These are phyloP conservation scores for Spathaspora sp. DNA, from an alignment of 805 yeast genomes.

Conservation along the genomic window DNA sequence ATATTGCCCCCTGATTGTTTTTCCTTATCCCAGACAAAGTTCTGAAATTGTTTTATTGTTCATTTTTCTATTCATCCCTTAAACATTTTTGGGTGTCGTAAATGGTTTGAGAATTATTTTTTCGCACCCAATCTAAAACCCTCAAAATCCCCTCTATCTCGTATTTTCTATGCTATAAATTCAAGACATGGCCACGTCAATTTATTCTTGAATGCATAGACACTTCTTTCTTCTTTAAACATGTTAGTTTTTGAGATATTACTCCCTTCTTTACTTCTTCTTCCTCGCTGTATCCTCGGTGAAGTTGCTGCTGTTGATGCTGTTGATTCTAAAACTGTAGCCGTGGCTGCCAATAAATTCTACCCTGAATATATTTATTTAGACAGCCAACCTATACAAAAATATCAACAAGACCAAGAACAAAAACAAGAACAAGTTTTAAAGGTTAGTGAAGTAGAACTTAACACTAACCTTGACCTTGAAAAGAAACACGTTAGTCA, in stretches of 20 bases:
- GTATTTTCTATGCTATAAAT: no score
- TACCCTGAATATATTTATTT: background rate
- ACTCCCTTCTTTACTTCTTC: background rate
- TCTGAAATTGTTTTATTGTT: background rate
- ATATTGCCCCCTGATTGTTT: no score
- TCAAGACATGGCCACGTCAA: background rate
- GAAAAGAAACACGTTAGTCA: background rate
- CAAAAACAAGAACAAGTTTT: background rate
- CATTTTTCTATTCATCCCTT: background rate
- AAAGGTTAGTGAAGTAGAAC: background rate
- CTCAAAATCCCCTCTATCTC: background rate
- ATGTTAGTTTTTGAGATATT: background rate
- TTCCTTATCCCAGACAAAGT: no score
- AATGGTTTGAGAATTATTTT: background rate
- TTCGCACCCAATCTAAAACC: background rate
- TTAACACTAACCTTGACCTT: background rate
- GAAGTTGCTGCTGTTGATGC: background rate
- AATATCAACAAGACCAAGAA: background rate
- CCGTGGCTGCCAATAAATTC: background rate
- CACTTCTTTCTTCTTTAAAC: background rate
- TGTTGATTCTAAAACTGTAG: background rate
- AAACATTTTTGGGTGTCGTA: background rate
- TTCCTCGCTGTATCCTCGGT: background rate
- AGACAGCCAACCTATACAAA: background rate
- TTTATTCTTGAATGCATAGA: background rate